A percentile compares a stretch with the other conserved stretches of the same genome.
phyloP scores from a whole-genome alignment of 805 yeast genomes.

The Peterozyma toletana region DNA sequence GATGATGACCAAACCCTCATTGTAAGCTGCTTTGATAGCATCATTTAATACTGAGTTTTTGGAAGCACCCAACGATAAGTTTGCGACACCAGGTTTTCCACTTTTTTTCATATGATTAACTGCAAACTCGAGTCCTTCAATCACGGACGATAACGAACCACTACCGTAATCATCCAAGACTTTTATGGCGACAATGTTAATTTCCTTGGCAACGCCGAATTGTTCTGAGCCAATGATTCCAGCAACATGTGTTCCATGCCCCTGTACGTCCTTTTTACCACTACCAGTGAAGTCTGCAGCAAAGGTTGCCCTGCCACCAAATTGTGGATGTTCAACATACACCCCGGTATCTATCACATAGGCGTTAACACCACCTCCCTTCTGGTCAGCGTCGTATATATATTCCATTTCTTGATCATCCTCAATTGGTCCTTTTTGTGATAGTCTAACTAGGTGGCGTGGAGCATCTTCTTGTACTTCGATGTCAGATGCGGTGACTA shows the following conservation, averaged over 20 bases:
- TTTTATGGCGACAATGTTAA: constrained; percentile 63
- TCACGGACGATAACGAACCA: constrained; percentile 61
- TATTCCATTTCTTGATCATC: constrained; percentile 28
- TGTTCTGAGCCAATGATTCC: constrained; percentile 76
- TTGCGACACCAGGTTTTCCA: constrained; percentile 53
- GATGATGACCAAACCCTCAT: constrained; percentile 64
- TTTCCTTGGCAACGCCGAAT: constrained; percentile 77
- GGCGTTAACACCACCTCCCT: constrained; percentile 59
- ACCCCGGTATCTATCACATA: constrained; percentile 86
- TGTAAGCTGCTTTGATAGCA: constrained; percentile 70
- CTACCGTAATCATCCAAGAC: constrained; percentile 63
- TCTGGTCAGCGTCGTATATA: constrained; percentile 34
- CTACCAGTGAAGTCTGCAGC: constrained; percentile 60
- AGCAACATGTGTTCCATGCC: constrained; percentile 94
- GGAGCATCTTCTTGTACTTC: constrained; percentile 45
- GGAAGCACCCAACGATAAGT: constrained; percentile 74
- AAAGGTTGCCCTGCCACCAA: constrained; percentile 50
- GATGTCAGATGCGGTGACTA: constrained; percentile 47
- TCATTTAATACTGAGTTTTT: constrained; percentile 59
- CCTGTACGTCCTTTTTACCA: constrained; percentile 56
- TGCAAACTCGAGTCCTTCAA: constrained; percentile 61
- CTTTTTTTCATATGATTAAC: constrained; percentile 44
- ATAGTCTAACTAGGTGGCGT: constrained; percentile 59
- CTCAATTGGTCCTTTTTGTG: constrained; percentile 32
- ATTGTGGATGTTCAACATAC: constrained; percentile 49